Conservation (phyloP, 2,329 filamentous ascomycete species). For the Penicillium sp. region DNA sequence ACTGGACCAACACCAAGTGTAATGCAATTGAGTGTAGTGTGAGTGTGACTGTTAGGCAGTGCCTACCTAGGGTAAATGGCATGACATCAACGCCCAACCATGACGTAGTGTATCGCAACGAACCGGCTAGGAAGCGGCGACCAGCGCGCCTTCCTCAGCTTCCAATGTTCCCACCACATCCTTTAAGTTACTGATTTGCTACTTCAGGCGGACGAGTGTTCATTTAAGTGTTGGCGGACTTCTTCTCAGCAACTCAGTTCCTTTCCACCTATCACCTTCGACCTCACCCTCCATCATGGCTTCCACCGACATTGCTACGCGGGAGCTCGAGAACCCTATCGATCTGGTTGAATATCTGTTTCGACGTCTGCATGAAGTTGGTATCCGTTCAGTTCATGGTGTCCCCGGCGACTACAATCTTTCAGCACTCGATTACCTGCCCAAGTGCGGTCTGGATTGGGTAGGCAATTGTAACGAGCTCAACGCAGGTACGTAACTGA, state of each 20-base stretch:
- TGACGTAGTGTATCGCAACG: constrained; percentile 23
- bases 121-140: too few species aligned
- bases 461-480: constrained; percentile 67
- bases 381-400: constrained; percentile 55
- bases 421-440: constrained; percentile 61
- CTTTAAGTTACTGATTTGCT: too few species aligned
- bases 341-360: constrained; percentile 56
- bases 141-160: too few species aligned
- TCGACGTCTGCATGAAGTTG: constrained; percentile 53
- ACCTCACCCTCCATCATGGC: constrained; percentile 25
- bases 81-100: constrained; percentile 29
- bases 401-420: constrained; percentile 71
- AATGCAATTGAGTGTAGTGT: too few species aligned
- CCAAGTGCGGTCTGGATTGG: constrained; percentile 59
- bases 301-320: constrained; percentile 48
- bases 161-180: too few species aligned
- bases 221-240: too few species aligned
- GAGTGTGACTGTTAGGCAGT: too few species aligned
- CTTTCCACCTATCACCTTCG: constrained; percentile 7
- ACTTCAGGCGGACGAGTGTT: too few species aligned
- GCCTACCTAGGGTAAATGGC: too few species aligned
- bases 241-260: too few species aligned
- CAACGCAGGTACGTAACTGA: constrained; percentile 59
- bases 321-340: constrained; percentile 49
- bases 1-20: too few species aligned